Evolutionary conservation across 352 stramenopile genomes (phyloP).

Genomic region (Phytophthora sansomeana): DNA sequence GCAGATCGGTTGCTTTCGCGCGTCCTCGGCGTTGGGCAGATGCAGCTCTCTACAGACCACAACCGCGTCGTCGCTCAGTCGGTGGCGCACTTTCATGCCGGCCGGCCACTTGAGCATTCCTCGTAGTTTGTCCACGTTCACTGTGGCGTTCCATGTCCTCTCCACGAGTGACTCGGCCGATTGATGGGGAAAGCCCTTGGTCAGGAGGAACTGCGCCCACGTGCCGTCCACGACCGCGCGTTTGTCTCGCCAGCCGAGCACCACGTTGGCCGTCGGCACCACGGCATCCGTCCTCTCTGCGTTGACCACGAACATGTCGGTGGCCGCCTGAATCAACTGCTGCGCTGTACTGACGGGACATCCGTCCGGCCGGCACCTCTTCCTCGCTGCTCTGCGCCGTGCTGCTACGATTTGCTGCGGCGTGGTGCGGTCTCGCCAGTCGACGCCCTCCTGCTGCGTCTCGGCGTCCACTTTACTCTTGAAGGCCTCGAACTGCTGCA

Average conservation of each 20-base stretch:
- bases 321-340: constrained; percentile 29
- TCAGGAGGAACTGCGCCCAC: constrained; percentile 58
- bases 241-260: constrained; percentile 58
- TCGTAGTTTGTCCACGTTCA: constrained; percentile 32
- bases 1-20: constrained; percentile 32
- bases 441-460: constrained; percentile 26
- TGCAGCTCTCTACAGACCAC: constrained; percentile 39
- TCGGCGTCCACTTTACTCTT: constrained; percentile 24
- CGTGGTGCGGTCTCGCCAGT: constrained; percentile 11
- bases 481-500: constrained; percentile 31
- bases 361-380: constrained; percentile 23
- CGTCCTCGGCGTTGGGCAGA: constrained; percentile 40
- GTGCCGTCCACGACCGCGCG: no score
- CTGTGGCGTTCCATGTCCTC: constrained; percentile 48
- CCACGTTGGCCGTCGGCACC: constrained; percentile 20
- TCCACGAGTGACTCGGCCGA: constrained; percentile 30
- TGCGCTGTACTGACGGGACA: constrained; percentile 6
- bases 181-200: constrained; percentile 53
- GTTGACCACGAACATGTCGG: constrained; percentile 39
- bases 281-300: constrained; percentile 27
- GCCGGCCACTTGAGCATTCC: constrained; percentile 42
- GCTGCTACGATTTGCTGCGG: constrained; percentile 8
- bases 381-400: constrained; percentile 15
- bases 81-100: constrained; percentile 50
- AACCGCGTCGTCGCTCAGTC: constrained; percentile 31